Evolutionary conservation across 2,329 filamentous ascomycete species (phyloP).

Genomic region (Xylariaceae sp.): DNA sequence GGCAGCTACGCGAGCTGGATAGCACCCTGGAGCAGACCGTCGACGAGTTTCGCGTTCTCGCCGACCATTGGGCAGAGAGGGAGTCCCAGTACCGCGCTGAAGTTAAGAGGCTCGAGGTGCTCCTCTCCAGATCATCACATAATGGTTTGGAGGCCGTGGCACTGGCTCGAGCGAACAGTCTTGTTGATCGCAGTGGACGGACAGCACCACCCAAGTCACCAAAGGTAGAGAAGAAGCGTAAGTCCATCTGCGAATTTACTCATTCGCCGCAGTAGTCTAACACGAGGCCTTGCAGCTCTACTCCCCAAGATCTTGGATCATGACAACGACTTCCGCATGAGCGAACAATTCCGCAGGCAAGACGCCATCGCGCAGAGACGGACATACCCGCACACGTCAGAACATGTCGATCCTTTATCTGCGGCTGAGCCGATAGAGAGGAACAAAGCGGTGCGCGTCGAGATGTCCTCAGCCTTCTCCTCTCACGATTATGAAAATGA

Average conservation of each 20-base stretch:
- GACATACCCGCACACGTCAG: not conserved
- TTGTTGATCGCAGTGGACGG: conserved; percentile 37
- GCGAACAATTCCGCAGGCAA: conserved; percentile 22
- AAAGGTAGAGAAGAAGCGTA: too few relatives aligned
- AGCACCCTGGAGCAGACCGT: conserved; percentile 30
- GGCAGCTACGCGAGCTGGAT: conserved; percentile 27
- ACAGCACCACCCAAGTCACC: conserved; percentile 7
- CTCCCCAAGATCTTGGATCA: conserved; percentile 23
- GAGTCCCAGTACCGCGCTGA: conserved; percentile 37
- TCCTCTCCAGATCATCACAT: conserved; percentile 28
- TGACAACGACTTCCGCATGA: conserved; percentile 25
- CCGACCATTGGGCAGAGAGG: conserved; percentile 36
- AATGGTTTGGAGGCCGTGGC: conserved; percentile 43
- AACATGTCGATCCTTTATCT: too few relatives aligned
- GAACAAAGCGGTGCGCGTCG: too few relatives aligned
- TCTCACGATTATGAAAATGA: too few relatives aligned
- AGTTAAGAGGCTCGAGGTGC: conserved; percentile 37
- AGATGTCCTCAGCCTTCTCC: too few relatives aligned
- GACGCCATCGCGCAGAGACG: conserved; percentile 12
- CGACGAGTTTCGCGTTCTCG: conserved; percentile 34
- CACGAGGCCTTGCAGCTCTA: conserved; percentile 4
- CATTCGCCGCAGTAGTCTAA: too few relatives aligned
- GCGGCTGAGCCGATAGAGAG: too few relatives aligned
- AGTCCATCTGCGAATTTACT: too few relatives aligned
- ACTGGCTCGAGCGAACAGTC: conserved; percentile 39